These are phyloP conservation scores for Verbena officinalis DNA, from an alignment of 257 asterid species.

Conservation along the genomic window DNA sequence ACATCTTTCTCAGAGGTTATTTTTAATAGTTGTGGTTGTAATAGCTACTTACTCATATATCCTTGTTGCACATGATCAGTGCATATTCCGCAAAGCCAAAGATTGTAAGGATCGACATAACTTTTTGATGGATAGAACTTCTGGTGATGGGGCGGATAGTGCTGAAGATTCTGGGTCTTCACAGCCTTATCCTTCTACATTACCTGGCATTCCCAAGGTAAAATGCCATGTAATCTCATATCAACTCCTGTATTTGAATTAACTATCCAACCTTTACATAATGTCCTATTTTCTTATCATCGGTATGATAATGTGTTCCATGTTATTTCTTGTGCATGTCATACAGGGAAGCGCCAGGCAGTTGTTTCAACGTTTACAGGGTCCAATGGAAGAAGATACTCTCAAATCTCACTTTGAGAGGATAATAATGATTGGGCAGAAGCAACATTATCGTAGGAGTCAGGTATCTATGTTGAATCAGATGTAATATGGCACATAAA, in stretches of 20 bases:
- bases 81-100: constrained; percentile 83
- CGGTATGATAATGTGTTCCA: constrained; percentile 16
- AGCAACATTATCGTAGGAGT: constrained; percentile 54
- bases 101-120: constrained; percentile 96
- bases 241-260: background rate
- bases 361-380: constrained; percentile 90
- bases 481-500: constrained; percentile 18
- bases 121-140: constrained; percentile 64
- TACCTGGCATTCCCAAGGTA: constrained; percentile 99
- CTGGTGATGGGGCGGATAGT: constrained; percentile 94
- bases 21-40: constrained; percentile 8
- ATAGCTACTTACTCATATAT: background rate
- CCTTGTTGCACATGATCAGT: constrained; percentile 47
- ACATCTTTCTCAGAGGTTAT: constrained; percentile 20
- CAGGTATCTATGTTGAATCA: constrained; percentile 55
- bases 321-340: constrained; percentile 35
- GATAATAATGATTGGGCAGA: constrained; percentile 71
- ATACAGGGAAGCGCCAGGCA: constrained; percentile 97
- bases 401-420: constrained; percentile 92
- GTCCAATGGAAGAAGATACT: constrained; percentile 96
- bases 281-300: constrained; percentile 15
- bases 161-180: constrained; percentile 97
- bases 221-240: constrained; percentile 18
- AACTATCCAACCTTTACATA: background rate
- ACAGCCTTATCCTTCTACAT: constrained; percentile 86